These are phyloP conservation scores for Pythium coloratum DNA, from an alignment of 352 stramenopile species.

Conservation along the genomic window DNA sequence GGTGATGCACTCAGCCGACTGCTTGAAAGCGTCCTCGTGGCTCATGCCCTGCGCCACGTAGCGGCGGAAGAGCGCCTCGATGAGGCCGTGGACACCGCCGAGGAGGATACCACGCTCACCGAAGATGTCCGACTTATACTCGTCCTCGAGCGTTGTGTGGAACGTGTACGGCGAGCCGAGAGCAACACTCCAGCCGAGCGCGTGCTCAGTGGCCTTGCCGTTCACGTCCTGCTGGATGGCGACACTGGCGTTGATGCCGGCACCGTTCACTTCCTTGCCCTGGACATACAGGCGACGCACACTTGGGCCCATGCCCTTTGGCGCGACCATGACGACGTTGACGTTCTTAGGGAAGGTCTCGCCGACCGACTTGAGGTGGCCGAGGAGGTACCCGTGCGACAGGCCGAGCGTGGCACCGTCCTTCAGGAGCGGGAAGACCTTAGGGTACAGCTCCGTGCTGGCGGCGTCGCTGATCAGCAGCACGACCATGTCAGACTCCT, in stretches of 20 bases:
- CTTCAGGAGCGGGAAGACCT: slow-evolving; percentile 97
- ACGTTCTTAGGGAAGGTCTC: slow-evolving; percentile 95
- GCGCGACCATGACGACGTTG: slow-evolving; percentile 98
- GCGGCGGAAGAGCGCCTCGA: slow-evolving; percentile 96
- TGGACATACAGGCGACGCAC: slow-evolving; percentile 98
- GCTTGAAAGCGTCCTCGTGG: slow-evolving; percentile 95
- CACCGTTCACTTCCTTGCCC: slow-evolving; percentile 97
- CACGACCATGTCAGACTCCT: slow-evolving; percentile 96
- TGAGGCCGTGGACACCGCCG: slow-evolving; percentile 96
- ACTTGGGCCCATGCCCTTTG: slow-evolving; percentile 97
- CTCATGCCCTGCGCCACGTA: slow-evolving; percentile 95
- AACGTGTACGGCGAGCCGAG: slow-evolving; percentile 98
- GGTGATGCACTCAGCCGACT: slow-evolving; percentile 97
- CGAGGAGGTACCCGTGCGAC: slow-evolving; percentile 97
- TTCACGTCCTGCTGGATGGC: slow-evolving; percentile 95
- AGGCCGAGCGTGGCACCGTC: slow-evolving; percentile 94
- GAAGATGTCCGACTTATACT: slow-evolving; percentile 99
- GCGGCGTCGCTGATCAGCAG: slow-evolving; percentile 97
- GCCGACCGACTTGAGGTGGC: slow-evolving; percentile 95
- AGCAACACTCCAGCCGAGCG: slow-evolving; percentile 96
- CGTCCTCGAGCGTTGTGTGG: slow-evolving; percentile 94
- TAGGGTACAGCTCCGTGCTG: slow-evolving; percentile 94
- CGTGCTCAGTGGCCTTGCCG: slow-evolving; percentile 93
- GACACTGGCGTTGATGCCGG: slow-evolving; percentile 97
- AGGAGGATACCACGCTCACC: slow-evolving; percentile 97